Evolutionary conservation across 2,329 filamentous ascomycete species (phyloP).

Genomic region (Neonectria faginata): DNA sequence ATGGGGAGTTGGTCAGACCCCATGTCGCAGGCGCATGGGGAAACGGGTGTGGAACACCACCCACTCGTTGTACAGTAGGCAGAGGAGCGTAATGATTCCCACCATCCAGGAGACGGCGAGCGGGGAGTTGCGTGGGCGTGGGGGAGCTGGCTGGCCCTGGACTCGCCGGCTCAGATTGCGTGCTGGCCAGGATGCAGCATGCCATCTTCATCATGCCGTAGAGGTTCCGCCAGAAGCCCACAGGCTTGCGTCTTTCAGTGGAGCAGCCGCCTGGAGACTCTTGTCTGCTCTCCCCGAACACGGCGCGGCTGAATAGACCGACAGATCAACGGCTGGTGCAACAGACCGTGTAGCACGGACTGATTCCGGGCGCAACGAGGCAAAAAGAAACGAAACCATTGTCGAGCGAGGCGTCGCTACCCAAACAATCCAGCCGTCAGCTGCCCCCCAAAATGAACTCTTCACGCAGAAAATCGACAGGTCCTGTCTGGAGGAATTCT

Average conservation of each 20-base stretch:
- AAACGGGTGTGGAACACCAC: constrained; percentile 10
- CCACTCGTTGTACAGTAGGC: background rate
- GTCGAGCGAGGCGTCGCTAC: background rate
- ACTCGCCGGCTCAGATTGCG: constrained; percentile 37
- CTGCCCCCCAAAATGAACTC: constrained; percentile 4
- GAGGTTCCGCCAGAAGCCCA: constrained; percentile 24
- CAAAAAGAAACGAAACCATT: background rate
- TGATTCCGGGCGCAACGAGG: background rate
- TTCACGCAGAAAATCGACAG: background rate
- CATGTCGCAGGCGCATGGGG: constrained; percentile 7
- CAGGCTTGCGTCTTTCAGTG: constrained; percentile 29
- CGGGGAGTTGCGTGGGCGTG: constrained; percentile 34
- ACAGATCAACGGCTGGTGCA: background rate
- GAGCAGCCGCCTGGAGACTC: background rate
- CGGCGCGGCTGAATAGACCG: background rate
- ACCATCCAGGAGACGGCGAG: constrained; percentile 3
- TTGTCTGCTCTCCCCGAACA: background rate
- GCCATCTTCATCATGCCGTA: constrained; percentile 39
- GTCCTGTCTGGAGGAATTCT: constrained; percentile 10
- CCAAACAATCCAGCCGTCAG: background rate
- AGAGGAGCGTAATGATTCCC: constrained; percentile 7
- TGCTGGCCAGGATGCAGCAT: constrained; percentile 48
- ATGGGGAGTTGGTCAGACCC: constrained; percentile 21
- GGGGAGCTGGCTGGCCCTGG: constrained; percentile 27
- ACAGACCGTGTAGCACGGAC: background rate